Evolutionary conservation across 148 eudicot genomes (phyloP), one percentile per base, ranked within the genome.

Genomic region (Camellia lanceoleosa): DNA sequence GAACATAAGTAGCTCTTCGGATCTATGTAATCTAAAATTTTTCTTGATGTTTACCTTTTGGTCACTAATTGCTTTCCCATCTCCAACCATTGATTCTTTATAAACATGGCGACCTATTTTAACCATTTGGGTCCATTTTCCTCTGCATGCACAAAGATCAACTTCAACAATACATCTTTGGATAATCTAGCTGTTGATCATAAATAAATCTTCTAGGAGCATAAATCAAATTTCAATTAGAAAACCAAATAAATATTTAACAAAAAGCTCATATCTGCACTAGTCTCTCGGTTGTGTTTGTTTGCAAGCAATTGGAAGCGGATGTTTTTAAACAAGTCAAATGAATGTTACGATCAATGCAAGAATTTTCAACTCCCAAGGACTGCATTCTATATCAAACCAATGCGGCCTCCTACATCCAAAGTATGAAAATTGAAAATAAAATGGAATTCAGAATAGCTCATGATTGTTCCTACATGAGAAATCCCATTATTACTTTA

Each of bases 61-160:
- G 83, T 77, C 23, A 91, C 93, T 43, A 85, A 82, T 81, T 85
- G 79, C 68, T 92, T 91, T 74, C 85, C 94, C 80, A 89, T 87
- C 80, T 91, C 92, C n/a, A 95, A 85, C 97, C 97, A 93, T 86
- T 87, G 87, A 70, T 94, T 96, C 83, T 91, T 92, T 80, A 89
- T 86, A 72, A n/a, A n/a, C n/a, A n/a, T n/a, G n/a, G 47, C 79
- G 71, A 41, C 98, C 97, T 68, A 91, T 91, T 81, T 86, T 89
- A 75, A 91, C 82, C 4, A 90, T n/a, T 71, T 15, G 94, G 80
- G 68, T 85, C 90, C 75, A 92, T 54, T 86, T 92, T 92, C 79
- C 84, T 88, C 99, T 97, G 95, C 89, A 88, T 56, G 63, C 77
- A 74, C 7, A 83, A 74, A 59, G 42, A 56, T 18, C 43, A 76